Base-by-base conservation (phyloP, 192 early-diverging fungal genomes). In the Backusella parvicylindrica region DNA sequence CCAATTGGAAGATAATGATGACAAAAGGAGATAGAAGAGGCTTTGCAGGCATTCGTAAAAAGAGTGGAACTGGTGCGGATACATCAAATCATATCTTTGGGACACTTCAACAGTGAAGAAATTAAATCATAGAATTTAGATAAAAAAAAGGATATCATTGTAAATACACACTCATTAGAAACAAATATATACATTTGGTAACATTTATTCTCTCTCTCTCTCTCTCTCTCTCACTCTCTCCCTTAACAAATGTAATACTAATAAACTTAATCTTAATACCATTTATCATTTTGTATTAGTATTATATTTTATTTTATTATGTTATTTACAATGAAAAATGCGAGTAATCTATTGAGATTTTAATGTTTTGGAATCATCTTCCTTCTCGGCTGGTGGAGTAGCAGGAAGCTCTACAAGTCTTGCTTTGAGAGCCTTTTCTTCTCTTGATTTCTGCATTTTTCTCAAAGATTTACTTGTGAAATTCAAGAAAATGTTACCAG, bases 1-100 rank as follows among this genome's bases (percentile, higher is more conserved):
- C 78, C 5, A 89, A 85, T 40, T 89, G 86, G 85, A 87, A 84
- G 56, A 81, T 85, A 35, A 86, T 89, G 65, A 89, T 86, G 73
- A 80, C 77, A 35, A 79, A 80, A 15, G 84, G 88, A 33, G 83
- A 86, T 35, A 79, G 88, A 43, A 79, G 86, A 31, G 88, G 86
- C 2, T 88, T 89, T 77, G 79, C 85, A 49, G 88, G 88, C 9
- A 71, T 86, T 6, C 72, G 81, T 13, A 66, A 63, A 16, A 30
- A 40, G 37, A 63, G 38, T 9, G 23, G 37, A 41, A 36, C 6
- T 32, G 43, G 32, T 31, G 16, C 5, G 0, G 37, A 60, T 40
- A 38, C 36, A 15, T 21, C 63, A 16, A 41, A 38, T 9, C 72
- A 73, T 40, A 73, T 73, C 1, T 73, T 73, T 73, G 72, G 72